These are phyloP conservation scores for Aspergillus novoparasiticus DNA, from an alignment of 2,329 filamentous ascomycete genomes.

Conservation along the genomic window DNA sequence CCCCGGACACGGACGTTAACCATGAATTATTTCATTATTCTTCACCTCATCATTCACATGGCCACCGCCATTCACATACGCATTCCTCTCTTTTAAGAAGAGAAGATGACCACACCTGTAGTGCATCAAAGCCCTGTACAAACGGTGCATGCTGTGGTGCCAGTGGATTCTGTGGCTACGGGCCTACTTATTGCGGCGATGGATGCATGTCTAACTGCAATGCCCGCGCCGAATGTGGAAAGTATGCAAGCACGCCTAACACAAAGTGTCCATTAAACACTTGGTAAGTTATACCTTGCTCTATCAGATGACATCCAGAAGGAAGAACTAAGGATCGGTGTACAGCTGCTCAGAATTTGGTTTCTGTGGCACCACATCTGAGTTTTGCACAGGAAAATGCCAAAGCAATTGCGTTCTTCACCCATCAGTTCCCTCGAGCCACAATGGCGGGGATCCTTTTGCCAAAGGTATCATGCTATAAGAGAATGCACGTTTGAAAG, in stretches of 20 bases:
- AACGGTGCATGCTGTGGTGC: constrained; percentile 1
- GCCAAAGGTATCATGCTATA: too few species aligned
- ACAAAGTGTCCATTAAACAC: constrained; percentile 33
- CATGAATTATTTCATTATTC: not conserved
- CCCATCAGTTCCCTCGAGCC: not conserved
- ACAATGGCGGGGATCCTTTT: too few species aligned
- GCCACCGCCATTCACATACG: not conserved
- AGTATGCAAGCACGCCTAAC: constrained; percentile 22
- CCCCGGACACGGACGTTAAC: too few species aligned
- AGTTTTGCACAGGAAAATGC: constrained; percentile 2
- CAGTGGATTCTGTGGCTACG: constrained; percentile 20
- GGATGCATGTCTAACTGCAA: constrained; percentile 37
- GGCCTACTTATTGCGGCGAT: constrained; percentile 22
- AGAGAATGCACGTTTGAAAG: too few species aligned
- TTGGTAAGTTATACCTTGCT: constrained; percentile 16
- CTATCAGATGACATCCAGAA: not conserved
- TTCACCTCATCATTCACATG: not conserved
- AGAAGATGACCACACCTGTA: not conserved
- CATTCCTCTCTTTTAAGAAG: too few species aligned
- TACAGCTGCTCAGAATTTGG: constrained; percentile 7
- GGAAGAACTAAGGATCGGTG: constrained; percentile 1
- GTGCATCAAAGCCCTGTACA: not conserved
- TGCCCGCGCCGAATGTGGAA: constrained; percentile 41
- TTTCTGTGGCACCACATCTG: constrained; percentile 1
- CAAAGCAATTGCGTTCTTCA: constrained; percentile 10